These are phyloP conservation scores for Kalanchoe fedtschenkoi DNA, from an alignment of 164 flowering plant genomes.

Conservation along the genomic window DNA sequence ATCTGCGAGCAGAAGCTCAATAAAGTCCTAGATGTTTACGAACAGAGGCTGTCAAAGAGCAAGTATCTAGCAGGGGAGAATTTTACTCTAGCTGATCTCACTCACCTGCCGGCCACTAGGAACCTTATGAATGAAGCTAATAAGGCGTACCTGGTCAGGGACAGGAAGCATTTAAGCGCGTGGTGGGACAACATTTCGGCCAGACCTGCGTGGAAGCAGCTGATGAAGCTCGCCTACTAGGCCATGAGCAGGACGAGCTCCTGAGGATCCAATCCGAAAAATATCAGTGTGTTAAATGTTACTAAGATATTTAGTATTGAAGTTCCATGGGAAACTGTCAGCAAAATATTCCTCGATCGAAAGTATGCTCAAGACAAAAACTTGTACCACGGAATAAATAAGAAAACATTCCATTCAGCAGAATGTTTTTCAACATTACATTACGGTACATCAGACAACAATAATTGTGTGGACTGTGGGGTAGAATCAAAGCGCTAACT, in stretches of 20 bases:
- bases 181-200: slow-evolving; percentile 70
- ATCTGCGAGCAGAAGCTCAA: slow-evolving; percentile 35
- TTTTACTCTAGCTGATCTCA: slow-evolving; percentile 53
- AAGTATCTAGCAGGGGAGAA: slow-evolving; percentile 48
- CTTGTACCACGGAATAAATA: neutral
- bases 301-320: too few species aligned
- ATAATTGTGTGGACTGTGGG: neutral
- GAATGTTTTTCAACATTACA: neutral
- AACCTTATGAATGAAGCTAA: slow-evolving; percentile 32
- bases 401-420: neutral
- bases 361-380: neutral
- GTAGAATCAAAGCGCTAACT: neutral
- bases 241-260: too few species aligned
- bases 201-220: slow-evolving; percentile 62
- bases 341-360: too few species aligned
- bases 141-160: slow-evolving; percentile 30
- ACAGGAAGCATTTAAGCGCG: slow-evolving; percentile 38
- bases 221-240: slow-evolving; percentile 25
- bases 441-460: neutral
- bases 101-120: slow-evolving; percentile 41
- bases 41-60: slow-evolving; percentile 31
- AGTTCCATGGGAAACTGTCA: too few species aligned
- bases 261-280: neutral
- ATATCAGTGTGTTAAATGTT: neutral
- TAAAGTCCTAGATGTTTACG: slow-evolving; percentile 55